Conservation (phyloP, 495 filamentous ascomycete genomes). For the Cryomyces minteri region DNA sequence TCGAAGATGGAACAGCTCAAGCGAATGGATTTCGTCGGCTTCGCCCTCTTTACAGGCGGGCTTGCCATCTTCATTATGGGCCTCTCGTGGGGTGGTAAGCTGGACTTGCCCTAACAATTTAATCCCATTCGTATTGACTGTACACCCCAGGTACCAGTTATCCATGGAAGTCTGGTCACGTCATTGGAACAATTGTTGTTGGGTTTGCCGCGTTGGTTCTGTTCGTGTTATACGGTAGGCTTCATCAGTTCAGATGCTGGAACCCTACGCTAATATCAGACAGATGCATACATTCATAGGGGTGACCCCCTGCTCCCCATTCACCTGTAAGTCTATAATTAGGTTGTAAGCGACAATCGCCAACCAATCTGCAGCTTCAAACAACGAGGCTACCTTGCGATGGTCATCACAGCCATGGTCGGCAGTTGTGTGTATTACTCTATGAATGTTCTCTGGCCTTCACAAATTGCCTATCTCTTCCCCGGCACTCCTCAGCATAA, state of each 20-base stretch:
- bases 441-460: not conserved
- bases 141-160: too few species aligned
- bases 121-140: too few species aligned
- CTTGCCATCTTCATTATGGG: conserved; percentile 19
- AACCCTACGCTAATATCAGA: not conserved
- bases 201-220: conserved; percentile 23
- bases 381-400: conserved; percentile 14
- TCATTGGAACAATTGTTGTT: conserved; percentile 26
- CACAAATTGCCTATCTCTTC: conserved; percentile 2
- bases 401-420: conserved; percentile 12
- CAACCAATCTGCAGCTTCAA: conserved; percentile 10
- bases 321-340: conserved; percentile 7
- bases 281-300: conserved; percentile 12
- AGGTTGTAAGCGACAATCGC: too few species aligned
- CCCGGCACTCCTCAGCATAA: conserved; percentile 1
- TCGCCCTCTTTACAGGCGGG: conserved; percentile 16
- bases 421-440: conserved; percentile 20
- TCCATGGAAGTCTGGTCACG: conserved; percentile 29
- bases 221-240: conserved; percentile 23
- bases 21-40: conserved; percentile 20
- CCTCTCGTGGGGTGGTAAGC: conserved; percentile 29
- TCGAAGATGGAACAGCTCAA: conserved; percentile 16
- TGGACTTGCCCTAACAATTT: too few species aligned
- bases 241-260: not conserved
- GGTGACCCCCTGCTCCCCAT: conserved; percentile 17